Conservation (phyloP, 805 yeast species). For the Monosporozyma aerobia region DNA sequence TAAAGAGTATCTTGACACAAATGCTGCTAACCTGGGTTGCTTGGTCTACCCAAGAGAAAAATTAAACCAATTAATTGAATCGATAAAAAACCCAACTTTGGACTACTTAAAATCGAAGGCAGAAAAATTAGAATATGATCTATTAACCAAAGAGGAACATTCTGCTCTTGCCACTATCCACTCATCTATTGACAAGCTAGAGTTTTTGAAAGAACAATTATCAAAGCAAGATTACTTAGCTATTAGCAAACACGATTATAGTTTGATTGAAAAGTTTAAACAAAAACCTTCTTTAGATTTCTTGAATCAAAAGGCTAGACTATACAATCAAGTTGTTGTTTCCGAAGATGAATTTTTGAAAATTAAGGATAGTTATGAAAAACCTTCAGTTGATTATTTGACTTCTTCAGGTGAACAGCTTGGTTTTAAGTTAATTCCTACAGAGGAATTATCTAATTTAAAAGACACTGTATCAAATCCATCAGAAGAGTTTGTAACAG, state of each 20-base stretch:
- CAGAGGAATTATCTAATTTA: neutral
- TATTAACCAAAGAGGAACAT: neutral
- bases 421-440: neutral
- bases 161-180: neutral
- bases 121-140: neutral
- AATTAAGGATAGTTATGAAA: slow-evolving; percentile 4
- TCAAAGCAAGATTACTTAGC: slow-evolving; percentile 6
- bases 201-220: slow-evolving; percentile 3
- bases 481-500: slow-evolving; percentile 4
- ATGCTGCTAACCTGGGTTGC: slow-evolving; percentile 1
- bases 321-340: slow-evolving; percentile 18
- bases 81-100: neutral
- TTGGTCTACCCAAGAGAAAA: neutral
- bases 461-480: neutral
- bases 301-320: slow-evolving; percentile 7
- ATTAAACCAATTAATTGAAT: neutral
- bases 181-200: slow-evolving; percentile 1
- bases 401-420: slow-evolving; percentile 1
- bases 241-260: slow-evolving; percentile 5
- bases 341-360: slow-evolving; percentile 8
- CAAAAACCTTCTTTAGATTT: slow-evolving; percentile 11
- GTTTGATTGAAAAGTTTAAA: slow-evolving; percentile 6
- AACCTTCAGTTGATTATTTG: slow-evolving; percentile 15
- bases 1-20: slow-evolving; percentile 1
- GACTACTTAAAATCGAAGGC: slow-evolving; percentile 15